Conservation (phyloP, 768 basidiomycete genomes). For the Collybia nuda region DNA sequence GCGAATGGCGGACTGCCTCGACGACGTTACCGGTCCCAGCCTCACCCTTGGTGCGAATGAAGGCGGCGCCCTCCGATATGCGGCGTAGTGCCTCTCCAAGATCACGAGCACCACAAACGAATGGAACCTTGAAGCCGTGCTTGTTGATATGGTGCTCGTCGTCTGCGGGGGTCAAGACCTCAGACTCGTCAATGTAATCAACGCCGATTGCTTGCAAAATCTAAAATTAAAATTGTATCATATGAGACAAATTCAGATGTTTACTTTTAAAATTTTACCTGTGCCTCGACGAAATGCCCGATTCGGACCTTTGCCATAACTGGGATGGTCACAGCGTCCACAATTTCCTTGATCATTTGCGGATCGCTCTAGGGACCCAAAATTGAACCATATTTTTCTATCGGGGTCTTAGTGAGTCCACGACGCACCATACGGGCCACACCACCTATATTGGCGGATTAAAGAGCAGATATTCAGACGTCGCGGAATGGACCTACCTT, state of each 20-base stretch:
- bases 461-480: constrained; percentile 2
- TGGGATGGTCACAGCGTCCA: constrained; percentile 92
- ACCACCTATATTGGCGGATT: constrained; percentile 48
- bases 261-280: constrained; percentile 44
- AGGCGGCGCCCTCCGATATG: constrained; percentile 96
- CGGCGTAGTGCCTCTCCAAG: constrained; percentile 95
- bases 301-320: constrained; percentile 97
- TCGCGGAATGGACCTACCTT: constrained; percentile 39
- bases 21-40: constrained; percentile 89
- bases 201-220: constrained; percentile 93
- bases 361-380: constrained; percentile 74
- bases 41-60: constrained; percentile 98
- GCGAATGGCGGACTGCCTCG: constrained; percentile 91
- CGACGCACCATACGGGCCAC: constrained; percentile 90
- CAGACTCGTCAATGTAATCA: constrained; percentile 96
- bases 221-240: constrained; percentile 35
- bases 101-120: constrained; percentile 94
- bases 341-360: constrained; percentile 94
- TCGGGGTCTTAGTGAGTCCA: neutral
- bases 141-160: constrained; percentile 97
- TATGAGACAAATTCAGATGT: constrained; percentile 3
- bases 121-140: constrained; percentile 91
- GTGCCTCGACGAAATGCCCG: constrained; percentile 97
- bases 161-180: constrained; percentile 95
- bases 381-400: constrained; percentile 7